Percentiles rank a stretch among this genome's conserved stretches.
These are phyloP conservation scores for Wickerhamiella galacta DNA, from an alignment of 805 yeast genomes.

Conservation along the genomic window DNA sequence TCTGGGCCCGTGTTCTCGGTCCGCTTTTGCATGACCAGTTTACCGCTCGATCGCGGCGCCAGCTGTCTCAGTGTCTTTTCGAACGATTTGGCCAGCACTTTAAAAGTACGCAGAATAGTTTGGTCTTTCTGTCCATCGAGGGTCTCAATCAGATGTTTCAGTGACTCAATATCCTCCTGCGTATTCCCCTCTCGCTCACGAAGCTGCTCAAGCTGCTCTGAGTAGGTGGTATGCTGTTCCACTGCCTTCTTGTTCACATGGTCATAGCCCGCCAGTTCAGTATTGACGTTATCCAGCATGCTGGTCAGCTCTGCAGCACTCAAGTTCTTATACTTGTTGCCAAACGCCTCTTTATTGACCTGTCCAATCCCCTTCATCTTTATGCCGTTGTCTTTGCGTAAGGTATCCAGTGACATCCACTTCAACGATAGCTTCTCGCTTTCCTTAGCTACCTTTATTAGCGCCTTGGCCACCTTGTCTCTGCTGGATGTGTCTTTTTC, in stretches of 20 bases:
- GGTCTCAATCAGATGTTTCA: conserved; percentile 50
- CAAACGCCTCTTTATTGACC: conserved; percentile 53
- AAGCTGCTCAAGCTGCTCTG: conserved; percentile 54
- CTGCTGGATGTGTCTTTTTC: conserved; percentile 3
- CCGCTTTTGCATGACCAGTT: conserved; percentile 47
- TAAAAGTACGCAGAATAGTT: conserved; percentile 66
- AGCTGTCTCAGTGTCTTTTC: conserved; percentile 56
- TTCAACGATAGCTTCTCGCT: conserved; percentile 50
- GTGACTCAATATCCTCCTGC: conserved; percentile 50
- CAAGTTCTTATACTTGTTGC: conserved; percentile 30
- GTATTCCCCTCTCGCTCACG: conserved; percentile 50
- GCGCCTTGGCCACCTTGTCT: conserved; percentile 28
- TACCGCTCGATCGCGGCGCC: conserved; percentile 73
- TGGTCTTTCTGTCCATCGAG: conserved; percentile 65
- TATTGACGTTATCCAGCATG: conserved; percentile 37
- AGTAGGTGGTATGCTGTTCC: conserved; percentile 63
- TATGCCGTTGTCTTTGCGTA: conserved; percentile 56
- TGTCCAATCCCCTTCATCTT: conserved; percentile 76
- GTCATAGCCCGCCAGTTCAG: conserved; percentile 41
- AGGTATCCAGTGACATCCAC: conserved; percentile 37
- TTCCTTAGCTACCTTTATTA: conserved; percentile 45
- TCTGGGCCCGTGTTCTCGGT: conserved; percentile 11
- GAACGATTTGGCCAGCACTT: conserved; percentile 59
- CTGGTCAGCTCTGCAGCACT: conserved; percentile 37
- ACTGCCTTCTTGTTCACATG: conserved; percentile 82